Base-by-base conservation (phyloP, 257 asterid species). In the Solanum ossicruentum region DNA sequence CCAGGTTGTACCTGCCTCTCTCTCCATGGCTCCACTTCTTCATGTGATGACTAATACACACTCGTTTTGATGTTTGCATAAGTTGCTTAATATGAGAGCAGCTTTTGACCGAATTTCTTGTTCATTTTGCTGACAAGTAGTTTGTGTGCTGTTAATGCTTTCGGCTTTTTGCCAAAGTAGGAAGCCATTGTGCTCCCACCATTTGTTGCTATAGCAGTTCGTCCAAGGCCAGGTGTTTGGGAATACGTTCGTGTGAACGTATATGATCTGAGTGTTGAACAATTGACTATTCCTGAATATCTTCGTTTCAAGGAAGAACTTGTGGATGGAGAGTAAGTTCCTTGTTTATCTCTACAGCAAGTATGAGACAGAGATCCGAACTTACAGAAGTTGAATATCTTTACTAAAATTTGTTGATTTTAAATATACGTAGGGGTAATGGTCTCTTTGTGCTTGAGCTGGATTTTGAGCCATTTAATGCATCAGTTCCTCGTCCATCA, bases 151-250 rank as follows among this genome's bases (percentile, higher is more conserved):
- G 20, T 67, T 85, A 9, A n/a, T n/a, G 39, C 60, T 63, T 65
- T 28, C 45, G 61, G 84, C 84, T 57, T 67, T 66, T 71, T 77
- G 26, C 66, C 87, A 78, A 78, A 52, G 80, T 88, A 97, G 99
- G 99, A 97, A 92, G 99, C 98, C 20, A 95, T 97, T 71, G 93
- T 97, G 78, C 63, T 95, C 78, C 99, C 99, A 36, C 99, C 99
- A 36, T 97, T 97, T 85, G 99, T 97, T 87, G 98, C 98, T 71
- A 66, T 97, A 65, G 98, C 99, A 71, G 83, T 97, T 84, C 94
- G 99, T 21, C 99, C 99, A 28, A 92, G 99, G 91, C 99, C 99
- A 26, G 99, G 99, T 66, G 99, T 97, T 84, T 97, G 99, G 99
- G 99, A 95, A 82, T 94, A 84, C 69, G 97, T 97, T 49, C 98